Evolutionary conservation across 2,329 filamentous ascomycete genomes (phyloP).

Genomic region (Emydomyces testavorans): DNA sequence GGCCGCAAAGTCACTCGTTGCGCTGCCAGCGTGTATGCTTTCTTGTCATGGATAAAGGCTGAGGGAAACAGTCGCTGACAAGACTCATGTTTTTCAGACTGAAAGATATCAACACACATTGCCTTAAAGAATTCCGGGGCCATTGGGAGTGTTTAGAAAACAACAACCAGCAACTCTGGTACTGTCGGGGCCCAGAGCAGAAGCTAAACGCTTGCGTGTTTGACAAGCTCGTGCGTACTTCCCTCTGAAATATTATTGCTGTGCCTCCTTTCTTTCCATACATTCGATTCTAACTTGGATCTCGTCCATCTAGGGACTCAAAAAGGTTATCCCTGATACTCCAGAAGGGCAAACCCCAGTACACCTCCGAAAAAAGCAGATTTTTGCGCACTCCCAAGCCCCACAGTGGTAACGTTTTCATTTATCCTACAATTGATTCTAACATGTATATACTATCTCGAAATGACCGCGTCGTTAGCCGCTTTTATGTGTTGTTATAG

Average conservation of each 20-base stretch:
- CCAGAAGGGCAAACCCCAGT: constrained; percentile 60
- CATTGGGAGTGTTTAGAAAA: constrained; percentile 96
- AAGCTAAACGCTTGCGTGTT: constrained; percentile 91
- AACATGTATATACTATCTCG: constrained; percentile 26
- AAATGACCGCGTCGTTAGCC: constrained; percentile 20
- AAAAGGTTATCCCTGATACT: constrained; percentile 67
- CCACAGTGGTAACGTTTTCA: constrained; percentile 2
- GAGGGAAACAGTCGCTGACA: neutral
- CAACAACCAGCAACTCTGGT: constrained; percentile 96
- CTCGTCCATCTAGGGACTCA: constrained; percentile 50
- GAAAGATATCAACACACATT: constrained; percentile 92
- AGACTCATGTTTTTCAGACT: constrained; percentile 45
- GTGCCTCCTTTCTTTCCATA: neutral
- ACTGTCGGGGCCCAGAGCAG: constrained; percentile 80
- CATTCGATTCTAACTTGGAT: constrained; percentile 8
- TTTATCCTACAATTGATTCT: neutral
- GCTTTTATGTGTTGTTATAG: constrained; percentile 7
- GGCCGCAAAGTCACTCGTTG: constrained; percentile 93
- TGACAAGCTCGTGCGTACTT: constrained; percentile 72
- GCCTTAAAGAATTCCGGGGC: constrained; percentile 75
- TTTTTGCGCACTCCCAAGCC: constrained; percentile 28
- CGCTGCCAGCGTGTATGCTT: constrained; percentile 78
- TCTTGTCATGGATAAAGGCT: neutral
- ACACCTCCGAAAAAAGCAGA: constrained; percentile 52
- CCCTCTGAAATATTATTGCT: neutral